Conservation (phyloP, 768 basidiomycete genomes). For the Guyanaporus albipodus region DNA sequence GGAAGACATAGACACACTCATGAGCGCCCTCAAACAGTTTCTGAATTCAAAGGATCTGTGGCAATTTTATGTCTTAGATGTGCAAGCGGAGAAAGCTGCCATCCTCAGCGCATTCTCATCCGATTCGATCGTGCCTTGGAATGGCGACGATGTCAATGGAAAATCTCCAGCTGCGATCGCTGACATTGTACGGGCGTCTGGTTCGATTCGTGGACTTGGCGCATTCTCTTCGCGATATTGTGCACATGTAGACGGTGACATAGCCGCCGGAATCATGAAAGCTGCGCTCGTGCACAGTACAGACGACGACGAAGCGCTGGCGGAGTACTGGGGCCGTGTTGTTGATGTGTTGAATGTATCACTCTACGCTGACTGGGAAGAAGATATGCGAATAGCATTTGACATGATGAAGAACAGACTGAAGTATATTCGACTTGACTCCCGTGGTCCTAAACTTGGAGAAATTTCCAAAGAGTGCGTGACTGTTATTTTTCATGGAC, state of each 20-base stretch:
- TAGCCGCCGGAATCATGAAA: conserved; percentile 73
- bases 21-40: conserved; percentile 55
- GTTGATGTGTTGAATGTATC: conserved; percentile 87
- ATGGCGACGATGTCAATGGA: conserved; percentile 52
- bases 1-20: conserved; percentile 64
- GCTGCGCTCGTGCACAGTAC: conserved; percentile 55
- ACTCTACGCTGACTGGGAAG: conserved; percentile 83
- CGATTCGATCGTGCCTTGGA: conserved; percentile 51
- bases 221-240: conserved; percentile 64
- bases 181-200: conserved; percentile 49
- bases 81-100: conserved; percentile 54
- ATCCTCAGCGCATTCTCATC: conserved; percentile 36
- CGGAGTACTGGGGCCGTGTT: conserved; percentile 69
- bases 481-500: not conserved
- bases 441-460: conserved; percentile 79
- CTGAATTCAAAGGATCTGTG: conserved; percentile 72
- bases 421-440: conserved; percentile 77
- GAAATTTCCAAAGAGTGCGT: conserved; percentile 72
- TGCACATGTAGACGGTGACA: conserved; percentile 53
- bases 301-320: conserved; percentile 48
- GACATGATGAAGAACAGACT: conserved; percentile 72
- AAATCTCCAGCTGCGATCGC: conserved; percentile 67
- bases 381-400: conserved; percentile 71
- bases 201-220: conserved; percentile 56
- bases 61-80: conserved; percentile 93